Percentiles rank a stretch among this genome's conserved stretches.
These are phyloP conservation scores for Aspergillus brasiliensis DNA, from an alignment of 2,329 filamentous ascomycete genomes.

Conservation along the genomic window DNA sequence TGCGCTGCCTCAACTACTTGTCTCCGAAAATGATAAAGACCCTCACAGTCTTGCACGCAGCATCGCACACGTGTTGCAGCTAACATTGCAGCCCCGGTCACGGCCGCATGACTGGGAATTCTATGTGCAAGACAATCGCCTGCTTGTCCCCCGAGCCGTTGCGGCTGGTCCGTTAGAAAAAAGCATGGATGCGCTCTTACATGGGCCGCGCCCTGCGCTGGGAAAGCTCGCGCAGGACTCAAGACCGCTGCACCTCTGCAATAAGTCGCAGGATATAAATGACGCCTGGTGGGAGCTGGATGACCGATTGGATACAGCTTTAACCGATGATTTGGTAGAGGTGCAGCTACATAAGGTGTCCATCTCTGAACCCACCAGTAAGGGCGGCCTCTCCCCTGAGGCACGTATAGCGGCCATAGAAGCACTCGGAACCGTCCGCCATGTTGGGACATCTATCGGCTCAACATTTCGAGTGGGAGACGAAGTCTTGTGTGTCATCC, in stretches of 20 bases:
- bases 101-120: not conserved
- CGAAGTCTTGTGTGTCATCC: not conserved
- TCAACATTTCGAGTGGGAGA: not conserved
- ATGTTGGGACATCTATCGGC: not conserved
- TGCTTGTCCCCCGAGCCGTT: slow-evolving; percentile 2
- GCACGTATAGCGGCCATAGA: not conserved
- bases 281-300: not conserved
- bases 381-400: not conserved
- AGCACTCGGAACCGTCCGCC: not conserved
- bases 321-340: not conserved
- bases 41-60: not conserved
- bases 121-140: not conserved
- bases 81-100: not conserved
- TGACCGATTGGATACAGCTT: not conserved
- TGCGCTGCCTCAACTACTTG: slow-evolving; percentile 23
- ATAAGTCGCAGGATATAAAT: not conserved
- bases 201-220: not conserved
- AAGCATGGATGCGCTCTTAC: not conserved
- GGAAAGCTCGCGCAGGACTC: not conserved
- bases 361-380: not conserved
- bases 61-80: not conserved
- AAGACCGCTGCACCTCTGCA: not conserved
- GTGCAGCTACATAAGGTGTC: not conserved
- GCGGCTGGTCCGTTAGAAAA: not conserved
- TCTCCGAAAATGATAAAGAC: slow-evolving; percentile 12